Base-by-base conservation (phyloP, 164 flowering plant genomes). In the Macadamia integrifolia region DNA sequence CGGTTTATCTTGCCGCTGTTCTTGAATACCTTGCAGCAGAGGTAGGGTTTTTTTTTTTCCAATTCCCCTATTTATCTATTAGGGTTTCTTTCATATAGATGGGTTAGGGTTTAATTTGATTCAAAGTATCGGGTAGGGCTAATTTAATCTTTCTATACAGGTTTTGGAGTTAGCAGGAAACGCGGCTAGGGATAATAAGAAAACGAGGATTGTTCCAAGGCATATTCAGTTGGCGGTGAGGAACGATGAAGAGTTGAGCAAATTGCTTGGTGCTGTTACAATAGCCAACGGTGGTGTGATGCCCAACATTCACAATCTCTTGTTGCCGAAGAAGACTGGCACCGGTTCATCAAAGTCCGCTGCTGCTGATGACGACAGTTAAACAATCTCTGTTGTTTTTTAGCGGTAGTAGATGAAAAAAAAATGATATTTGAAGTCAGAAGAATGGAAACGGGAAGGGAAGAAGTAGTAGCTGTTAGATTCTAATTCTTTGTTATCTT, bases 151-250 rank as follows among this genome's bases (percentile, higher is more conserved):
- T 49, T 10, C 2, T 28, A 55, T 42, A 9, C 49, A 78, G 86
- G 83, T 83, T 2, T 62, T 83, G 75, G 85, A 82, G 43, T 69
- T 82, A 74, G 85, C 85, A 3, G 85, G 85, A 8, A 82, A 82
- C 68, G 85, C 85, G 1, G 83, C 85, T n/a, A 76, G 83, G 65
- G 85, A 82, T 64, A 82, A 80, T 76, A 80, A 80, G 76, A 80
- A 80, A 76, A 78, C 77, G 0, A 46, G 82, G 29, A 72, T 80
- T 1, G 82, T 80, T 0, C 82, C 82, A 3, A 56, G 82, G 68
- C 82, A 80, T 62, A 80, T 80, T 3, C 83, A 77, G 10, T 73
- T 80, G 60, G 83, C 83, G n/a, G 83, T 80, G 50, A 68, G 83
- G 67, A 80, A 80, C 59, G 83, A 80, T 50, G 83, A 80, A 56